Evolutionary conservation across 2,329 filamentous ascomycete species (phyloP).

Genomic region (Leptographium radiaticola): DNA sequence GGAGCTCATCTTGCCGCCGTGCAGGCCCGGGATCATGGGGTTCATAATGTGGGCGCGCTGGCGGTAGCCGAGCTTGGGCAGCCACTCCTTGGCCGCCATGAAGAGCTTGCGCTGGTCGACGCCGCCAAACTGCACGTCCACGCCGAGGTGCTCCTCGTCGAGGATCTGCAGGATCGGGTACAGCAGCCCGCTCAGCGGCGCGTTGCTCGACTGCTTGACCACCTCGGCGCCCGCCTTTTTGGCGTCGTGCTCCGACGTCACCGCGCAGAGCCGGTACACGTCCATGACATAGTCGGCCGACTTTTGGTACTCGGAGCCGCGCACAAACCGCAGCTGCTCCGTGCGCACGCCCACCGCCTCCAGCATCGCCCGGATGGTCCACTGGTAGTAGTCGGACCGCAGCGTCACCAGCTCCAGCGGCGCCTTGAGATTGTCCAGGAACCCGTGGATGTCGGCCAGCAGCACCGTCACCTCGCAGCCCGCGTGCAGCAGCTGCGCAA

Average conservation of each 20-base stretch:
- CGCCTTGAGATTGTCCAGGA: conserved; percentile 74
- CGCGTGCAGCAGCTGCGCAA: conserved; percentile 74
- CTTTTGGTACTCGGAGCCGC: conserved; percentile 74
- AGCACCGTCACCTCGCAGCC: conserved; percentile 73
- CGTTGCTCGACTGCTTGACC: conserved; percentile 79
- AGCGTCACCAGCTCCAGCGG: conserved; percentile 76
- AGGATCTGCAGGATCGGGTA: conserved; percentile 84
- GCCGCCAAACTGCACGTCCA: conserved; percentile 77
- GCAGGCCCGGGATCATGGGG: conserved; percentile 80
- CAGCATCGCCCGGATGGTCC: conserved; percentile 61
- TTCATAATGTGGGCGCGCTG: conserved; percentile 42
- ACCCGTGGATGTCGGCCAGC: conserved; percentile 60
- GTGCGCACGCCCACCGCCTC: conserved; percentile 67
- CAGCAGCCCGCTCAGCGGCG: conserved; percentile 59
- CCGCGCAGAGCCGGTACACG: conserved; percentile 59
- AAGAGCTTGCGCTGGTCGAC: conserved; percentile 86
- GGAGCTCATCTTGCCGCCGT: conserved; percentile 77
- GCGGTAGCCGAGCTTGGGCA: conserved; percentile 77
- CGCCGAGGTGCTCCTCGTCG: conserved; percentile 79
- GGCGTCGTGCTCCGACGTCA: conserved; percentile 66
- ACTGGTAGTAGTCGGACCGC: conserved; percentile 73
- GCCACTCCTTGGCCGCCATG: conserved; percentile 67
- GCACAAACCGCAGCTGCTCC: conserved; percentile 68
- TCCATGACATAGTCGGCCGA: conserved; percentile 72
- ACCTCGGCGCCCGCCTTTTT: conserved; percentile 88